Evolutionary conservation across 345 rosid genomes (phyloP).

Genomic region (Eucalyptus globulus): DNA sequence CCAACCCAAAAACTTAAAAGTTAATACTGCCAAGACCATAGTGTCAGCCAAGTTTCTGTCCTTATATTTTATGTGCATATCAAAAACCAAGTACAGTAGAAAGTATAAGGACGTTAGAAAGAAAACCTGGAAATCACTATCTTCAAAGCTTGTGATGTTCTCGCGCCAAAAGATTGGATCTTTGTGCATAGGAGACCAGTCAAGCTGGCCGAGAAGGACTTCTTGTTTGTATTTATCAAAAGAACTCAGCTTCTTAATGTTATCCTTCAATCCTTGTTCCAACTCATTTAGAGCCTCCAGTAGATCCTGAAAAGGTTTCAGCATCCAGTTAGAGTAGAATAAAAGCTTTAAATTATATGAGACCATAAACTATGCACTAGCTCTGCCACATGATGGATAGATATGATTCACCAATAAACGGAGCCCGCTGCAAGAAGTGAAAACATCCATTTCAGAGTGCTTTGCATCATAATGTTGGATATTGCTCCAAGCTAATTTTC

Average conservation of each 20-base stretch:
- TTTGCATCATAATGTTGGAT: background rate
- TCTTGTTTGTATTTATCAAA: constrained; percentile 95
- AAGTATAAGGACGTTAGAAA: background rate
- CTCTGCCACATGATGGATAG: background rate
- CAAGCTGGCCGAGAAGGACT: constrained; percentile 91
- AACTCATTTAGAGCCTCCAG: constrained; percentile 77
- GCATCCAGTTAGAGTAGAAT: background rate
- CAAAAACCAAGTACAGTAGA: background rate
- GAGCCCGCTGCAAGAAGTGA: background rate
- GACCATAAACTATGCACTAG: background rate
- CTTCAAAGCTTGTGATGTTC: constrained; percentile 72
- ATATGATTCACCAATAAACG: background rate
- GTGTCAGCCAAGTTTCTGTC: background rate
- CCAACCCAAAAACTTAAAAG: background rate
- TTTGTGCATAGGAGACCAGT: constrained; percentile 99
- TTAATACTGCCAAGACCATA: background rate
- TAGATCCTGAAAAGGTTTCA: constrained; percentile 47
- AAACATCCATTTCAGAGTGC: background rate
- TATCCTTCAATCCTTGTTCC: constrained; percentile 75
- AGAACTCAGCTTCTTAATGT: constrained; percentile 82
- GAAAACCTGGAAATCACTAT: constrained; percentile 88
- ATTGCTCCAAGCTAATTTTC: background rate
- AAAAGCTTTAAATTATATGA: background rate
- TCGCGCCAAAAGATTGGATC: constrained; percentile 93
- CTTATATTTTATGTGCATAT: background rate